Base-by-base conservation (phyloP, 805 yeast genomes). In the Wickerhamiella galacta region DNA sequence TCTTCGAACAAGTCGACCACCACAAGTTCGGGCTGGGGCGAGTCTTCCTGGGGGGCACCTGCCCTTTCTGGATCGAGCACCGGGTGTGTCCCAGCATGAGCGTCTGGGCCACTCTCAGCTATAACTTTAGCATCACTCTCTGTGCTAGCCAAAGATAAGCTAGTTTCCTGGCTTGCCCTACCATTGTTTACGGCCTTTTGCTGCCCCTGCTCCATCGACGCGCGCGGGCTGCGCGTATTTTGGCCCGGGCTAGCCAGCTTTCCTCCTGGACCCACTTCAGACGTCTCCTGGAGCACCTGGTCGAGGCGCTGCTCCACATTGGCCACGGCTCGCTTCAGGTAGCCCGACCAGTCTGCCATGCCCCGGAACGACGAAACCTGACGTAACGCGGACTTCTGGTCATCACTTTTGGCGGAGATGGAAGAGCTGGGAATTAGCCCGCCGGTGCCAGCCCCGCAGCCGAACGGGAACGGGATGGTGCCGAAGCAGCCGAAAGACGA, bases 141-240 rank as follows among this genome's bases (percentile, higher is more conserved):
- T n/a, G n/a, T n/a, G n/a, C n/a, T n/a, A n/a, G n/a, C n/a, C n/a
- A n/a, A n/a, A n/a, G n/a, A n/a, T n/a, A n/a, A n/a, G n/a, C n/a
- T n/a, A n/a, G n/a, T n/a, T n/a, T n/a, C n/a, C n/a, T n/a, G n/a
- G n/a, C n/a, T n/a, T n/a, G n/a, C n/a, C n/a, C n/a, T n/a, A n/a
- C n/a, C n/a, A n/a, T n/a, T 68, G 63, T 5, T 41, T 9, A 93
- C 82, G 1, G 95, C 95, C 39, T 72, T 54, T 2, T 90, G 92
- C 33, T 85, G 61, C 39, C 95, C 63, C 46, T 85, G 94, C 46
- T 81, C 92, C 43, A 87, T 60, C 0, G 93, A 73, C 14, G 80
- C 56, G 40, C 85, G 62, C 24, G 39, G 20, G 7, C 20, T 27
- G 6, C 9, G 22, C 14, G 30, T 8, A 4, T 8, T 28, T 11